These are phyloP conservation scores for Cyberlindnera nakhonratchasimensis DNA, from an alignment of 805 yeast species.

Conservation along the genomic window DNA sequence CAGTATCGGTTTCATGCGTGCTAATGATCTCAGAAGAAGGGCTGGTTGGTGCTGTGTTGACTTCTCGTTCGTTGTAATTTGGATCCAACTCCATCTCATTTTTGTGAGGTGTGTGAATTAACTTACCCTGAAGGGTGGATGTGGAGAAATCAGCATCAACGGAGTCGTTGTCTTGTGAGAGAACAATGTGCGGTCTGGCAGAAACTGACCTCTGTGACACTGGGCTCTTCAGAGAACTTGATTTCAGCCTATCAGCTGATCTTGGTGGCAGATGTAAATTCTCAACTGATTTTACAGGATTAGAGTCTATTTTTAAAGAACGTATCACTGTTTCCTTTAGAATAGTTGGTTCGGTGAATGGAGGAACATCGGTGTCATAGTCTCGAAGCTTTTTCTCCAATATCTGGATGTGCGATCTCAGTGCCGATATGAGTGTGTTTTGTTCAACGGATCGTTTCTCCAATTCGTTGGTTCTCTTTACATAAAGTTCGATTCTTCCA, in stretches of 20 bases:
- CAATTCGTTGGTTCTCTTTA: conserved; percentile 17
- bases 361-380: conserved; percentile 13
- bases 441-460: conserved; percentile 20
- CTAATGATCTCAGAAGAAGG: conserved; percentile 2
- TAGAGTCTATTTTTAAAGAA: conserved; percentile 4
- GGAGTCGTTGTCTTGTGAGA: not conserved
- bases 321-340: conserved; percentile 10
- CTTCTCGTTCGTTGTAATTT: not conserved
- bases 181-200: conserved; percentile 6
- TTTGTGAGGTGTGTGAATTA: not conserved
- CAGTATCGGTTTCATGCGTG: not conserved
- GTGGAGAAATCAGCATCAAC: not conserved
- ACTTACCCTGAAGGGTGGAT: not conserved
- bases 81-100: conserved; percentile 2
- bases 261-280: conserved; percentile 35
- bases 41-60: not conserved
- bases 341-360: conserved; percentile 9
- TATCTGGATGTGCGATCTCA: conserved; percentile 17
- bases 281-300: conserved; percentile 5
- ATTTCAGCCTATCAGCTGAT: conserved; percentile 34
- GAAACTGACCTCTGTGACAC: conserved; percentile 1
- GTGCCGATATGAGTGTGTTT: conserved; percentile 10
- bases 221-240: conserved; percentile 11
- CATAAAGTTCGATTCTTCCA: conserved; percentile 11
- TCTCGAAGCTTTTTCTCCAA: conserved; percentile 15